Base-by-base conservation (phyloP, 352 stramenopile species). In the Pythium folliculosum region DNA sequence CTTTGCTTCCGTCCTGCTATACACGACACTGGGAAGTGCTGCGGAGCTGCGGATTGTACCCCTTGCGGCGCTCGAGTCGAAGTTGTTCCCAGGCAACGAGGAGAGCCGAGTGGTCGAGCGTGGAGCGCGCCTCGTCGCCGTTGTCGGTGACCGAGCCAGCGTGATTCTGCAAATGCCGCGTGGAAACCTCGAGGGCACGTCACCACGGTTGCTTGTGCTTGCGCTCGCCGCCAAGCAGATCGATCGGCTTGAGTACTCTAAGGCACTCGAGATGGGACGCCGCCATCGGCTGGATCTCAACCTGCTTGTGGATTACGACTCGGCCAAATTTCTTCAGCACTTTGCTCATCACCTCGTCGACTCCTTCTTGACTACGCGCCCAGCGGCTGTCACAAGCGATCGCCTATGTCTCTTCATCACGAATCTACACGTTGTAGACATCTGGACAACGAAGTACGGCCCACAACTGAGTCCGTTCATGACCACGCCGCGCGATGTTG, bases 261-360 rank as follows among this genome's bases (percentile, higher is more conserved):
- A 70, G 5, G 87, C 87, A 4, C 68, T 92, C 9, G 87, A 95
- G 35, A 70, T 90, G 50, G 84, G 80, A 49, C 84, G 87, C n/a
- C 85, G 84, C 37, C 87, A 95, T 50, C 85, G 87, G 10, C 50
- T 95, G 8, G 87, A 95, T 56, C 57, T 95, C 52, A 93, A 93
- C 60, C 16, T 95, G 40, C 77, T 95, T 4, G 81, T 92, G 22
- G 85, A 95, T 51, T 84, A 80, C 49, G 64, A 91, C 30, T 59
- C 69, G 4, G 19, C 63, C n/a, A 60, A 16, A 12, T 93, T 95
- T 40, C 25, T 89, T 4, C 32, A 53, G 22, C 65, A 67, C 32
- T 77, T 89, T 0, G 22, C 68, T 0, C 37, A 53, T 22, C 65
- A 72, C 16, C 47, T 89, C 6, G 12, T 91, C 21, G 53, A 78